phyloP scores from a whole-genome alignment of 1,284 basidiomycete genomes.

The Cutaneotrichosporon curvatum region DNA sequence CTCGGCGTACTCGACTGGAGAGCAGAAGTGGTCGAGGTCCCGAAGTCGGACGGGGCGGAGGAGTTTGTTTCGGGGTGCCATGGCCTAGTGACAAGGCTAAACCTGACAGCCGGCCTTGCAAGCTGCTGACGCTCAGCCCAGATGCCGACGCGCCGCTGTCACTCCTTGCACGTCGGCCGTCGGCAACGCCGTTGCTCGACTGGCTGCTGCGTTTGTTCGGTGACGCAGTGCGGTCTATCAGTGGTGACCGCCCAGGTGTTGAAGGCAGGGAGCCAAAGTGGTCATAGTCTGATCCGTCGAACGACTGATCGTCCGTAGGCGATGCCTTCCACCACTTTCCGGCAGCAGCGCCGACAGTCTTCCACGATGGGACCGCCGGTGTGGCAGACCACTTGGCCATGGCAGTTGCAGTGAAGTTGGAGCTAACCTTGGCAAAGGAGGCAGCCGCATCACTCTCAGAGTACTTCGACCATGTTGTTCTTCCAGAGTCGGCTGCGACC shows the following conservation, averaged over 20 bases:
- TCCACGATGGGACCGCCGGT: slow-evolving; percentile 11
- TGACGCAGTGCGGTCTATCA: not conserved
- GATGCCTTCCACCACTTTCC: slow-evolving; percentile 5
- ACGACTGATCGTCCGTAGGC: slow-evolving; percentile 11
- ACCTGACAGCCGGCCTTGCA: slow-evolving; percentile 20
- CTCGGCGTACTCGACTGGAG: slow-evolving; percentile 19
- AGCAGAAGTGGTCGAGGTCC: slow-evolving; percentile 28
- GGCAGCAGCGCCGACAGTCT: slow-evolving; percentile 12
- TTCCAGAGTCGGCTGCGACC: slow-evolving; percentile 7
- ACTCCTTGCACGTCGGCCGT: slow-evolving; percentile 5
- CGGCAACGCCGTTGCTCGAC: not conserved
- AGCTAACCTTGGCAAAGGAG: slow-evolving; percentile 18
- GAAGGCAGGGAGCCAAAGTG: slow-evolving; percentile 6
- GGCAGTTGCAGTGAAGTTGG: slow-evolving; percentile 20
- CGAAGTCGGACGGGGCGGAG: slow-evolving; percentile 4
- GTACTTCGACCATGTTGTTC: slow-evolving; percentile 15
- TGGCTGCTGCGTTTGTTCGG: slow-evolving; percentile 1
- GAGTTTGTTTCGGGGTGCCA: slow-evolving; percentile 1
- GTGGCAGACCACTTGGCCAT: slow-evolving; percentile 18
- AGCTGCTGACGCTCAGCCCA: slow-evolving; percentile 17
- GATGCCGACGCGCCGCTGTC: slow-evolving; percentile 15
- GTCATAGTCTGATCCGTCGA: slow-evolving; percentile 16
- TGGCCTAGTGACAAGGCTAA: slow-evolving; percentile 9
- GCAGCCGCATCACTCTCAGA: slow-evolving; percentile 24
- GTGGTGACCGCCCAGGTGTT: slow-evolving; percentile 1